These are phyloP conservation scores for Quercus aquifolioides DNA, from an alignment of 306 rosid genomes.

Conservation along the genomic window DNA sequence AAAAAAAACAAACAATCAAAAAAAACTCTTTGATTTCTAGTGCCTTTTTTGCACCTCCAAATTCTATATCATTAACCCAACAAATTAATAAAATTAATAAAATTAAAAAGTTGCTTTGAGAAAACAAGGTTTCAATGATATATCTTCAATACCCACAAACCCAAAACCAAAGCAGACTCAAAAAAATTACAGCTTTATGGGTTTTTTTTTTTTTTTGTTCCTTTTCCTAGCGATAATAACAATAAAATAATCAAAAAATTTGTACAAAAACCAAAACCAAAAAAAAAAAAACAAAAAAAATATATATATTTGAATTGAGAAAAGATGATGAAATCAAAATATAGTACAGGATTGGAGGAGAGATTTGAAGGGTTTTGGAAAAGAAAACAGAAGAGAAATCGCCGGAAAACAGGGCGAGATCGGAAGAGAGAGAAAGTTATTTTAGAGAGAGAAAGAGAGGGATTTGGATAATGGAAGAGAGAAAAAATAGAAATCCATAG, in stretches of 20 bases:
- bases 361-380: conserved; percentile 2
- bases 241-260: conserved; percentile 22
- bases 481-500: conserved; percentile 13
- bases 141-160: conserved; percentile 29
- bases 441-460: conserved; percentile 25
- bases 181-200: background rate
- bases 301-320: background rate
- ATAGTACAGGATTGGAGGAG: conserved; percentile 12
- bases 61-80: background rate
- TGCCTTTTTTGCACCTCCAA: conserved; percentile 21
- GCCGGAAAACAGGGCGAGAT: conserved; percentile 44
- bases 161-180: conserved; percentile 19
- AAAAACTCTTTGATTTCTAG: conserved; percentile 22
- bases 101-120: conserved; percentile 19
- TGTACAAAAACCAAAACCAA: background rate
- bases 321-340: conserved; percentile 17
- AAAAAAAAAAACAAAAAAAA: background rate
- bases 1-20: background rate
- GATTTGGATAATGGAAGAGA: conserved; percentile 38
- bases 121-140: conserved; percentile 9
- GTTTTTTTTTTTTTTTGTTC: background rate
- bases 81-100: conserved; percentile 8
- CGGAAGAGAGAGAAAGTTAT: conserved; percentile 44
- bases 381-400: conserved; percentile 30
- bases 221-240: background rate